Conservation (phyloP, 148 eudicot genomes). For the Cornus suecica region DNA sequence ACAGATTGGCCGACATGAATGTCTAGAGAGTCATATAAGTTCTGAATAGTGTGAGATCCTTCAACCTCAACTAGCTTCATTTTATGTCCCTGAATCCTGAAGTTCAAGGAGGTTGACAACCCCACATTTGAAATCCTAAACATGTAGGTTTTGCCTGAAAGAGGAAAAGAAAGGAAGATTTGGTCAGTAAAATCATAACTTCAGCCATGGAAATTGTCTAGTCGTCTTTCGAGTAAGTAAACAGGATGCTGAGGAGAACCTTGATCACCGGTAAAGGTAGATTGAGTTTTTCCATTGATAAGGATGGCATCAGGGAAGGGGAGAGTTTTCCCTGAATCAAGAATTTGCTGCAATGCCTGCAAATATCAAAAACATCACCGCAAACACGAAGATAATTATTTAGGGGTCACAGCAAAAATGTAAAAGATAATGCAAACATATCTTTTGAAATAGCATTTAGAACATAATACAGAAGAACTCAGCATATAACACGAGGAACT, state of each 20-base stretch:
- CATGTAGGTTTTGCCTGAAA: conserved; percentile 85
- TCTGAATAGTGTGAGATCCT: conserved; percentile 78
- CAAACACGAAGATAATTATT: background rate
- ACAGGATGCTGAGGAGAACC: conserved; percentile 35
- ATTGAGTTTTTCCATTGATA: conserved; percentile 57
- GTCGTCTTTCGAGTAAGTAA: background rate
- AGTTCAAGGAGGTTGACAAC: conserved; percentile 64
- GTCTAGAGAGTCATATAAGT: conserved; percentile 62
- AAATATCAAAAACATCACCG: background rate
- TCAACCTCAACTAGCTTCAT: conserved; percentile 91
- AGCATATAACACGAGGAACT: background rate
- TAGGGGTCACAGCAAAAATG: background rate
- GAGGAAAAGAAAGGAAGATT: background rate
- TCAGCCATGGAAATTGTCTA: background rate
- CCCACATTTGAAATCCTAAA: conserved; percentile 86
- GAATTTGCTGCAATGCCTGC: conserved; percentile 54
- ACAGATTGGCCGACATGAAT: conserved; percentile 90
- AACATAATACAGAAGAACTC: background rate
- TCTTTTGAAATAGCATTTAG: background rate
- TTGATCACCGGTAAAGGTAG: conserved; percentile 70
- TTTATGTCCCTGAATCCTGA: conserved; percentile 80
- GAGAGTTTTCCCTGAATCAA: conserved; percentile 67
- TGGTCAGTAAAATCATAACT: background rate
- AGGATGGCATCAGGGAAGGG: conserved; percentile 77
- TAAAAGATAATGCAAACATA: background rate